Conservation (phyloP, 176 grass and related monocot species). For the Tillandsia leiboldiana region DNA sequence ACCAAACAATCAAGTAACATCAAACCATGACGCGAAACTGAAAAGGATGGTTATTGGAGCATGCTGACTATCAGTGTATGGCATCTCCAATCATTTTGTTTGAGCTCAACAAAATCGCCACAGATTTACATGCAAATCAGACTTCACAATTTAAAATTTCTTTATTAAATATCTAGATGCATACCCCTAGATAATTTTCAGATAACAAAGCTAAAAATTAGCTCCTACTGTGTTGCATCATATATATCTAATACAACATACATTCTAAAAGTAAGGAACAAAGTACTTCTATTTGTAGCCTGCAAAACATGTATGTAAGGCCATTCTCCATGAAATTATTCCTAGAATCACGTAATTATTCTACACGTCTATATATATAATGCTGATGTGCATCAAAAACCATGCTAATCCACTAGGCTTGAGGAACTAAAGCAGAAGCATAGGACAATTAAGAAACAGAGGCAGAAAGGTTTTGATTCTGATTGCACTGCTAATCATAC, state of each 20-base stretch:
- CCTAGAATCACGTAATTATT: background rate
- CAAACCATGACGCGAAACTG: background rate
- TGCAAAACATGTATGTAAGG: background rate
- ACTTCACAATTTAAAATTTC: background rate
- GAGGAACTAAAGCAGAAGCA: background rate
- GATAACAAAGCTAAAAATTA: background rate
- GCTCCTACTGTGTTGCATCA: background rate
- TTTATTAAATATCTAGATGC: background rate
- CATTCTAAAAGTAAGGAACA: no score
- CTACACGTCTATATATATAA: background rate
- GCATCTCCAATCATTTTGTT: background rate
- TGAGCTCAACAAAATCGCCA: background rate
- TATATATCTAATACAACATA: background rate
- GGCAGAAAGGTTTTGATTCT: background rate
- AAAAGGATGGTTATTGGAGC: background rate
- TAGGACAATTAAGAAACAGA: no score
- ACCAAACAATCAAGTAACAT: no score
- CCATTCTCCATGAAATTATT: background rate
- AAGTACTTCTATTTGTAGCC: no score
- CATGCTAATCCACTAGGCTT: background rate
- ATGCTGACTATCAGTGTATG: background rate
- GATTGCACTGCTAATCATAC: slow-evolving; percentile 16
- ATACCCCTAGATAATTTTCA: background rate
- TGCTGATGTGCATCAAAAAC: background rate
- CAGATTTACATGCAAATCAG: background rate